A percentile compares a stretch with the other conserved stretches of the same genome.
Conservation (phyloP, 345 rosid genomes). For the Firmiana major region DNA sequence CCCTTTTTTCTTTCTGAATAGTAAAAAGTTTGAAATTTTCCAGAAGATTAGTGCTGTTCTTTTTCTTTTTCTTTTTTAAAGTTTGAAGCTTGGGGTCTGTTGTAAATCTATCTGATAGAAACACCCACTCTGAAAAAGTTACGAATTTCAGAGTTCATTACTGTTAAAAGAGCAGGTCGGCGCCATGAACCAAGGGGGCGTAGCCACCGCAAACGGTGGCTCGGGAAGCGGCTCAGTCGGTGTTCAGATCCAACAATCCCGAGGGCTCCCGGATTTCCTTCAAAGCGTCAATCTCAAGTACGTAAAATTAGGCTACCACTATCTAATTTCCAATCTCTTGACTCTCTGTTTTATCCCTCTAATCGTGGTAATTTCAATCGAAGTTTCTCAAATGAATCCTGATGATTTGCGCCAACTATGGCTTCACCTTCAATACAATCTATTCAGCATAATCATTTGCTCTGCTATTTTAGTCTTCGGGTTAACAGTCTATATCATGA, state of each 20-base stretch:
- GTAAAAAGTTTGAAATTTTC: not conserved
- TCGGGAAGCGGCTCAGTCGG: slow-evolving; percentile 30
- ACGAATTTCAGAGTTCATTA: not conserved
- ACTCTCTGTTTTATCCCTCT: slow-evolving; percentile 46
- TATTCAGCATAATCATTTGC: slow-evolving; percentile 41
- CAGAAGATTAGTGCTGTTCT: not conserved
- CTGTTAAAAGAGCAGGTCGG: not conserved
- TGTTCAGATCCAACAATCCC: slow-evolving; percentile 35
- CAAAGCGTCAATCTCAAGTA: slow-evolving; percentile 64
- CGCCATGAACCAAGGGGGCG: slow-evolving; percentile 21
- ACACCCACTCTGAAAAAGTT: not conserved
- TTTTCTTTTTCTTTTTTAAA: not conserved
- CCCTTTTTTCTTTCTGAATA: not conserved
- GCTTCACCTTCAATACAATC: slow-evolving; percentile 55
- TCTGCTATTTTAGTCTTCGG: slow-evolving; percentile 50
- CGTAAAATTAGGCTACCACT: slow-evolving; percentile 58
- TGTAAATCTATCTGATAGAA: not conserved
- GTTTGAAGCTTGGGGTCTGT: not conserved
- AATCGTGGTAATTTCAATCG: slow-evolving; percentile 30
- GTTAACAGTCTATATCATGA: slow-evolving; percentile 46
- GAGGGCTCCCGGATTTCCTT: slow-evolving; percentile 44
- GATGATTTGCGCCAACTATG: slow-evolving; percentile 43
- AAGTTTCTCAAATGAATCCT: slow-evolving; percentile 39
- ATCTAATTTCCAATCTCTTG: slow-evolving; percentile 40
- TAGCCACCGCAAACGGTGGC: slow-evolving; percentile 10